Conservation (phyloP, 2,329 filamentous ascomycete species). For the Xylogone sp. region DNA sequence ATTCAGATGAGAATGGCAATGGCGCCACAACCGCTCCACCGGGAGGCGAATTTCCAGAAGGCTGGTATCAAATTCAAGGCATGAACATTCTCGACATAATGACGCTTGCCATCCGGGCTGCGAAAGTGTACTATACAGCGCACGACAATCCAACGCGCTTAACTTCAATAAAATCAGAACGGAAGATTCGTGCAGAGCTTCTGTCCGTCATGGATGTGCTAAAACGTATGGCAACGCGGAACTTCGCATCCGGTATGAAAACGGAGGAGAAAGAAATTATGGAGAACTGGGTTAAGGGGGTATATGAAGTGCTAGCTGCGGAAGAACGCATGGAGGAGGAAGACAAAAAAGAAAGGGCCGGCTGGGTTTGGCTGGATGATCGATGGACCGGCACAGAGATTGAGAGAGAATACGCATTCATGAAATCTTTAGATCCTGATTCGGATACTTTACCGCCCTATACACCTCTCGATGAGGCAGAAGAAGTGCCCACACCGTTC, state of each 20-base stretch:
- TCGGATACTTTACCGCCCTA: constrained; percentile 63
- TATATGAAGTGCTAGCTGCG: constrained; percentile 69
- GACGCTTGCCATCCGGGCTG: constrained; percentile 91
- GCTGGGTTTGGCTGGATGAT: constrained; percentile 76
- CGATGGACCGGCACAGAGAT: constrained; percentile 74
- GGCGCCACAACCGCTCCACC: constrained; percentile 6
- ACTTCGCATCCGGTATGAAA: constrained; percentile 78
- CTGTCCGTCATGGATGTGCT: constrained; percentile 85
- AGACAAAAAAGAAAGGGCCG: constrained; percentile 61
- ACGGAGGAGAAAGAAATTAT: constrained; percentile 75
- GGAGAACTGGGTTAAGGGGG: constrained; percentile 72
- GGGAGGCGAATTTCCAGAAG: constrained; percentile 42
- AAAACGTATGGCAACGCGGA: constrained; percentile 84
- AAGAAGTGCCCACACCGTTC: constrained; percentile 66
- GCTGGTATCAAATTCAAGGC: constrained; percentile 84
- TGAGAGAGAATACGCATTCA: constrained; percentile 77
- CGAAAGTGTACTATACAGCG: constrained; percentile 93
- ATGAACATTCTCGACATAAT: constrained; percentile 89
- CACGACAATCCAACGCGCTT: constrained; percentile 84
- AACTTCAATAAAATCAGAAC: constrained; percentile 83
- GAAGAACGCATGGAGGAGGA: constrained; percentile 75
- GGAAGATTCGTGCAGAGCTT: constrained; percentile 77
- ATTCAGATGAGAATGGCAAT: constrained; percentile 16
- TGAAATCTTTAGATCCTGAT: constrained; percentile 67
- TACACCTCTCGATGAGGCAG: constrained; percentile 44